phyloP scores from a whole-genome alignment of 768 basidiomycete genomes.

The Tulasnella sp. region DNA sequence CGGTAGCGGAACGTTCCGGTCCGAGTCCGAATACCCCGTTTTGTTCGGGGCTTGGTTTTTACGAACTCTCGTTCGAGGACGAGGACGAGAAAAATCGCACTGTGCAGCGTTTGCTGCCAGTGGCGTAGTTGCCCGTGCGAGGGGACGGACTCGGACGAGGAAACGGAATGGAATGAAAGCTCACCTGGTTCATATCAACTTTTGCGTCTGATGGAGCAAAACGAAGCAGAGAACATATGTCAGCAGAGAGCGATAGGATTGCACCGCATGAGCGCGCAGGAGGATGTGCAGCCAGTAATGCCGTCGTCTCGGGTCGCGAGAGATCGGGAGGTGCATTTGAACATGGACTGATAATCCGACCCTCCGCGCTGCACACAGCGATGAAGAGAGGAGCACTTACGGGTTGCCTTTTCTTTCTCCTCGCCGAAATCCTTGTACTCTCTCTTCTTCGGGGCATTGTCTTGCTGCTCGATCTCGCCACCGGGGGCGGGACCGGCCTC shows the following conservation, averaged over 20 bases:
- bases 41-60: not conserved
- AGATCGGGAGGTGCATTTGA: not conserved
- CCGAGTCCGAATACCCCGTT: not conserved
- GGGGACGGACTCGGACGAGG: not conserved
- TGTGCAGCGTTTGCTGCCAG: not conserved
- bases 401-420: constrained; percentile 53
- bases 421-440: constrained; percentile 83
- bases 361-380: not conserved
- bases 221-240: not conserved
- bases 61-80: not conserved
- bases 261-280: not conserved
- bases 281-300: not conserved
- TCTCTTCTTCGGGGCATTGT: constrained; percentile 45
- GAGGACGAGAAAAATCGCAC: not conserved
- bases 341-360: not conserved
- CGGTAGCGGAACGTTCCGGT: not conserved
- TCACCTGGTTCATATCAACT: constrained; percentile 72
- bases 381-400: constrained; percentile 33
- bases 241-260: not conserved
- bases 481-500: constrained; percentile 19
- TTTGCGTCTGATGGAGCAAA: constrained; percentile 47
- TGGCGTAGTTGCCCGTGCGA: not conserved
- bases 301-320: not conserved
- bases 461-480: constrained; percentile 12
- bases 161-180: not conserved